phyloP scores from a whole-genome alignment of 2,329 filamentous ascomycete genomes.

The Epichloe amarillans region DNA sequence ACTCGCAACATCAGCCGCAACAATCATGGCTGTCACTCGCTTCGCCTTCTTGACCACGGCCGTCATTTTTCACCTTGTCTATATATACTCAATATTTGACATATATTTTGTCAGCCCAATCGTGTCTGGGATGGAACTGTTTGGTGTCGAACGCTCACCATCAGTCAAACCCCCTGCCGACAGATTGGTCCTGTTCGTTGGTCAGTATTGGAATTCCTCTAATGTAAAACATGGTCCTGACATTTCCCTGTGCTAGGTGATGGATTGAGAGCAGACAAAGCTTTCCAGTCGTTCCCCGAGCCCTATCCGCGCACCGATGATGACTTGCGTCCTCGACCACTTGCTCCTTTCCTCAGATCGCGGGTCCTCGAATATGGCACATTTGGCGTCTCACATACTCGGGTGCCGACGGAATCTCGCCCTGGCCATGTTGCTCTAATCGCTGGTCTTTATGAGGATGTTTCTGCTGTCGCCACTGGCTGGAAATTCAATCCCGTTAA shows the following conservation, averaged over 20 bases:
- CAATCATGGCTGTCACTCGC: conserved; percentile 47
- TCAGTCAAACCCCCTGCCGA: conserved; percentile 69
- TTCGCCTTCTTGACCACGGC: conserved; percentile 79
- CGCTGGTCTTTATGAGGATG: conserved; percentile 92
- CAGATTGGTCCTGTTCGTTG: conserved; percentile 65
- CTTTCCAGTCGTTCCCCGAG: conserved; percentile 85
- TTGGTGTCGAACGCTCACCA: conserved; percentile 49
- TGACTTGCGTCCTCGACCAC: conserved; percentile 58
- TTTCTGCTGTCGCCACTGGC: conserved; percentile 90
- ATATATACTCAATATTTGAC: conserved; percentile 93
- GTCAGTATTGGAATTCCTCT: conserved; percentile 47
- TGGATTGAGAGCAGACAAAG: conserved; percentile 91
- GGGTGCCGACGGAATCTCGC: conserved; percentile 90
- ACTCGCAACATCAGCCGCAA: not conserved
- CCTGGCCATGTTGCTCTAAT: conserved; percentile 96
- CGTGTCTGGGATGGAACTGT: conserved; percentile 85
- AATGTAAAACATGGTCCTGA: not conserved
- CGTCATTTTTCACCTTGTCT: conserved; percentile 83
- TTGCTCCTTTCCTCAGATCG: conserved; percentile 85
- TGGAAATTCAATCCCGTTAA: conserved; percentile 98
- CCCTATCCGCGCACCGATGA: conserved; percentile 57
- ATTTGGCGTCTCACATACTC: conserved; percentile 93
- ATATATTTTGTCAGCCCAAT: conserved; percentile 98
- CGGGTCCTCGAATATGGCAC: conserved; percentile 80
- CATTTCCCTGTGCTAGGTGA: conserved; percentile 43